Evolutionary conservation across 2,329 filamentous ascomycete genomes (phyloP), one percentile per base, ranked within the genome.

Genomic region (Akanthomyces lecanii): DNA sequence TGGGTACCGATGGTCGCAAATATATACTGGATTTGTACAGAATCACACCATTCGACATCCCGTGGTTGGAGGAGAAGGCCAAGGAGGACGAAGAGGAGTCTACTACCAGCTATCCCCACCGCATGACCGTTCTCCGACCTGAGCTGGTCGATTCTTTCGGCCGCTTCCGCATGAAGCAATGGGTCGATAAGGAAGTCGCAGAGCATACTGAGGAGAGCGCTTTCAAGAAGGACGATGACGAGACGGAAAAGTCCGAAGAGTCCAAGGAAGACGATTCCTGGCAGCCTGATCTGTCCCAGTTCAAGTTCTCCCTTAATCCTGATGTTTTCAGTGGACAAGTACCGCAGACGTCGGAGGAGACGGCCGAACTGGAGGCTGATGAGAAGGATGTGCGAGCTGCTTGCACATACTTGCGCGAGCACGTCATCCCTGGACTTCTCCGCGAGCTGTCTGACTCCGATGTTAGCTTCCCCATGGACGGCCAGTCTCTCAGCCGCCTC

Each of bases 11-110:
- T 72, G 95, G 93, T 44, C 87, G 95, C 70, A 97, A 97, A 75
- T 99, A 99, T 73, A 91, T 97, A n/a, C 85, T 99, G 57, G 95
- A 99, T 71, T 80, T 99, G 60, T 99, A 99, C 80, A 88, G 95
- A 63, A 89, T 98, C 67, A 96, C 95, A 3, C 95, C 95, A 6
- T 79, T 98, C 63, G 95, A 99, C 75, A 87, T 97, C 62, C 77
- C 83, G 25, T 99, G 96, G 93, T 83, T 97, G 69, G 94, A 99
- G 68, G 88, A 94, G 73, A 82, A 86, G 68, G 81, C 79, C 18
- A 75, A 77, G 61, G 79, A 82, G 66, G 73, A 79, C 61, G 77
- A 75, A 11, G 77, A 76, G 18, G 69, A 74, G 50, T 71, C 73
- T 25, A 74, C 77, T 5, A 77, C 79, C 59, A 80, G 84, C 63